phyloP scores from a whole-genome alignment of 129 eudicot species.

The Mikania micrantha region DNA sequence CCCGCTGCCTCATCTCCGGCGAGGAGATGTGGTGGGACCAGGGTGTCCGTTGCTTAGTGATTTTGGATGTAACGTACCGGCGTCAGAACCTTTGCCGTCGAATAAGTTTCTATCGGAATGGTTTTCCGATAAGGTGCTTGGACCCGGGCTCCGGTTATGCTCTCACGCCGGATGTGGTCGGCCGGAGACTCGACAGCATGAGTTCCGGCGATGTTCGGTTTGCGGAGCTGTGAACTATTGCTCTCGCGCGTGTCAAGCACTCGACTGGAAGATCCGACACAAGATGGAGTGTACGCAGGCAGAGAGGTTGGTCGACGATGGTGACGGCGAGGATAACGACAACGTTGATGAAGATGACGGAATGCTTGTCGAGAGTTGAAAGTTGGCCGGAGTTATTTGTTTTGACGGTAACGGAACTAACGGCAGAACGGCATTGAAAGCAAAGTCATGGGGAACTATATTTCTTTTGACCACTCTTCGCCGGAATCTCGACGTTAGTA shows the following conservation, averaged over 20 bases:
- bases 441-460: not conserved
- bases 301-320: conserved; percentile 51
- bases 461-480: conserved; percentile 14
- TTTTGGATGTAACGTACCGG: conserved; percentile 81
- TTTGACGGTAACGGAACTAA: not conserved
- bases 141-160: conserved; percentile 56
- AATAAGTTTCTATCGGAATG: conserved; percentile 64
- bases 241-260: conserved; percentile 86
- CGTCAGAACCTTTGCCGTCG: conserved; percentile 58
- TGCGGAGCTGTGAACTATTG: conserved; percentile 79
- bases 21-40: conserved; percentile 23
- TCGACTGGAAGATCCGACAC: conserved; percentile 80
- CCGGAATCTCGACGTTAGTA: conserved; percentile 25
- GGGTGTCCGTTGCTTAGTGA: conserved; percentile 78
- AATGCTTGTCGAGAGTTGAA: conserved; percentile 39
- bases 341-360: conserved; percentile 24
- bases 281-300: conserved; percentile 61
- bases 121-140: conserved; percentile 37
- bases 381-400: not conserved
- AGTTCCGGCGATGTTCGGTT: conserved; percentile 78
- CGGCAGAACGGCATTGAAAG: conserved; percentile 37
- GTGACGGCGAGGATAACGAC: conserved; percentile 9
- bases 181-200: conserved; percentile 77
- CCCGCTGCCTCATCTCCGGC: conserved; percentile 40
- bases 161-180: conserved; percentile 71